These are phyloP conservation scores for Phoma sp. DNA, from an alignment of 2,329 filamentous ascomycete species.

Conservation along the genomic window DNA sequence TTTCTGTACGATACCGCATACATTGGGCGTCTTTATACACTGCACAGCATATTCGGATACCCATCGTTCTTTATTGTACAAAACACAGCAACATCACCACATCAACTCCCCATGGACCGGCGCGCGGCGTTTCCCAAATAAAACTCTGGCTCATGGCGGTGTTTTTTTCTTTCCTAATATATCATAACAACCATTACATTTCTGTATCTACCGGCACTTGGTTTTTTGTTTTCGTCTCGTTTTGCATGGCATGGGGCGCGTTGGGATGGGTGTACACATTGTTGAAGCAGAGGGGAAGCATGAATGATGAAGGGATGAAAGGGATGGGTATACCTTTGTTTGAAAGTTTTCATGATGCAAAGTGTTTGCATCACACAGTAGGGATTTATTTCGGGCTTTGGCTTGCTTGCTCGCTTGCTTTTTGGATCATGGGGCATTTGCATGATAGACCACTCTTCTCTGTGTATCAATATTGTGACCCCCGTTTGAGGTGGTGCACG, in stretches of 20 bases:
- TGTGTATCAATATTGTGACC: constrained; percentile 5
- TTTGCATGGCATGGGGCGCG: constrained; percentile 16
- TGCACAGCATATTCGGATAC: constrained; percentile 10
- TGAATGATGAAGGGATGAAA: constrained; percentile 6
- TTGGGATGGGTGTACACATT: background rate
- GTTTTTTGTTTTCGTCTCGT: constrained; percentile 1
- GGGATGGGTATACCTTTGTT: background rate
- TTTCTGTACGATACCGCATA: constrained; percentile 17
- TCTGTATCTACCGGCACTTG: constrained; percentile 7
- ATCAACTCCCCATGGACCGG: constrained; percentile 6
- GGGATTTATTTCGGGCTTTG: background rate
- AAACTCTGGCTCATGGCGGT: constrained; percentile 3
- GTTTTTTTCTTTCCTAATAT: background rate
- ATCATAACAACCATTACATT: background rate
- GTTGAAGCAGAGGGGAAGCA: background rate
- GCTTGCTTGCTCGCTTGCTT: background rate
- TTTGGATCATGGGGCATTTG: background rate
- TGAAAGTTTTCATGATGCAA: background rate
- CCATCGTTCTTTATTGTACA: constrained; percentile 16
- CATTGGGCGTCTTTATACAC: constrained; percentile 7
- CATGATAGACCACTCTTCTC: constrained; percentile 7
- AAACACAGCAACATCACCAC: constrained; percentile 12
- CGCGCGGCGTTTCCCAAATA: constrained; percentile 11
- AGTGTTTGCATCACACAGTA: constrained; percentile 2
- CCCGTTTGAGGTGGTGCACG: background rate